Conservation (phyloP, 768 basidiomycete species). For the Lactarius hatsudake region DNA sequence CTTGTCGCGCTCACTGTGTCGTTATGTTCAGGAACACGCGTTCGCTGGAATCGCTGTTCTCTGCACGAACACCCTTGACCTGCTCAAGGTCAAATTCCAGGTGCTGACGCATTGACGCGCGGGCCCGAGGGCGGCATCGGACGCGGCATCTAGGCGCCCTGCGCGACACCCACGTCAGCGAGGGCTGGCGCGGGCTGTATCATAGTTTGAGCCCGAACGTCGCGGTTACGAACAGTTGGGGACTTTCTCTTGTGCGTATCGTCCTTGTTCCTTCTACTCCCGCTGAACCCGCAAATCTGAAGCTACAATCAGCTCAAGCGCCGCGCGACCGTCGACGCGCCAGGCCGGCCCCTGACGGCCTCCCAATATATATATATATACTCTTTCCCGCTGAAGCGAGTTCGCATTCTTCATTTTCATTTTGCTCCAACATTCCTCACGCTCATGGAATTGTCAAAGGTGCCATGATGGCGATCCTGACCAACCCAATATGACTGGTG, state of each 20-base stretch:
- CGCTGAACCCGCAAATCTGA: not conserved
- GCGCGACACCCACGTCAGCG: slow-evolving; percentile 62
- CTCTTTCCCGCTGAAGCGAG: slow-evolving; percentile 96
- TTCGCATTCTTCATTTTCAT: too few species aligned
- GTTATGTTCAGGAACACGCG: slow-evolving; percentile 68
- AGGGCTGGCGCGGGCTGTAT: slow-evolving; percentile 86
- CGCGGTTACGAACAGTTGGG: slow-evolving; percentile 74
- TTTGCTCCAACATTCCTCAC: too few species aligned
- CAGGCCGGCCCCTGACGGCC: slow-evolving; percentile 66
- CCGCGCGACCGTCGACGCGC: slow-evolving; percentile 64
- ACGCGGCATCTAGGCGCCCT: too few species aligned
- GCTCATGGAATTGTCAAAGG: slow-evolving; percentile 46
- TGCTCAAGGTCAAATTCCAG: slow-evolving; percentile 92
- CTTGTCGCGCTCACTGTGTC: not conserved
- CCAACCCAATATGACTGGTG: slow-evolving; percentile 97
- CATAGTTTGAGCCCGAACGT: slow-evolving; percentile 88
- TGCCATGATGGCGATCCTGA: slow-evolving; percentile 90
- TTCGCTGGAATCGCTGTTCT: slow-evolving; percentile 55
- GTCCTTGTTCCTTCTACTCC: not conserved
- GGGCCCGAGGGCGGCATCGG: slow-evolving; percentile 64
- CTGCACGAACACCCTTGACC: slow-evolving; percentile 95
- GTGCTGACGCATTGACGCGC: slow-evolving; percentile 74
- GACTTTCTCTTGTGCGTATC: slow-evolving; percentile 79
- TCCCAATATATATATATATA: too few species aligned
- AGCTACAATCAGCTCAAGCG: slow-evolving; percentile 96